phyloP scores from a whole-genome alignment of 495 filamentous ascomycete genomes.

The Trichoderma reesei region DNA sequence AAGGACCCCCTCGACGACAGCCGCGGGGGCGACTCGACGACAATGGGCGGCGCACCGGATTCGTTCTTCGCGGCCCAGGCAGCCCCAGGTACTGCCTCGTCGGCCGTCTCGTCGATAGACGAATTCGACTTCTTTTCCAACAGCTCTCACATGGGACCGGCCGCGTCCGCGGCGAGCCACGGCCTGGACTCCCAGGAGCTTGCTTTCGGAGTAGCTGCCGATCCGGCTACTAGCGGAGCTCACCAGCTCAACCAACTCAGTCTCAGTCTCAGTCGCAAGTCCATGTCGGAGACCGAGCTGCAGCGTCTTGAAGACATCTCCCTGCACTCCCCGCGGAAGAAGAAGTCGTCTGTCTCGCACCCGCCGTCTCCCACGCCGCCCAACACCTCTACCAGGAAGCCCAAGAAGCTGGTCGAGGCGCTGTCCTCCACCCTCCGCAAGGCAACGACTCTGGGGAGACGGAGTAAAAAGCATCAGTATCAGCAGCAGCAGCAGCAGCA shows the following conservation, averaged over 20 bases:
- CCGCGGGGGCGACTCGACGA: not conserved
- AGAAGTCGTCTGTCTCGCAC: conserved; percentile 19
- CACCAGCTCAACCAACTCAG: conserved; percentile 14
- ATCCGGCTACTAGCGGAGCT: conserved; percentile 8
- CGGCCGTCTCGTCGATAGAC: not conserved
- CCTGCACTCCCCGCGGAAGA: conserved; percentile 28
- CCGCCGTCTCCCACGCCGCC: conserved; percentile 20
- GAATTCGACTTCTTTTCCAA: conserved; percentile 9
- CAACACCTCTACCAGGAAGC: conserved; percentile 19
- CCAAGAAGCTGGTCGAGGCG: conserved; percentile 17
- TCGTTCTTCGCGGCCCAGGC: conserved; percentile 3
- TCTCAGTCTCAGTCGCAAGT: conserved; percentile 24
- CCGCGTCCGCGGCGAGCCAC: not conserved
- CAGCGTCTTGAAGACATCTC: conserved; percentile 36
- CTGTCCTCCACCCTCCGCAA: conserved; percentile 23
- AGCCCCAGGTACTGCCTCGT: not conserved
- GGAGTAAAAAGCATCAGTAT: not conserved
- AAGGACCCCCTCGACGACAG: conserved; percentile 18
- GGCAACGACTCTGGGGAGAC: conserved; percentile 11
- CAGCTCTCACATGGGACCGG: conserved; percentile 1
- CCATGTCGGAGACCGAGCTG: conserved; percentile 39
- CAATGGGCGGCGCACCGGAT: not conserved
- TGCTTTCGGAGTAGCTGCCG: conserved; percentile 10
- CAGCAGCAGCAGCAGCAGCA: not conserved
- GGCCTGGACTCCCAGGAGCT: not conserved